Conservation (phyloP, 2,329 filamentous ascomycete species). For the Cladophialophora chaetospira region DNA sequence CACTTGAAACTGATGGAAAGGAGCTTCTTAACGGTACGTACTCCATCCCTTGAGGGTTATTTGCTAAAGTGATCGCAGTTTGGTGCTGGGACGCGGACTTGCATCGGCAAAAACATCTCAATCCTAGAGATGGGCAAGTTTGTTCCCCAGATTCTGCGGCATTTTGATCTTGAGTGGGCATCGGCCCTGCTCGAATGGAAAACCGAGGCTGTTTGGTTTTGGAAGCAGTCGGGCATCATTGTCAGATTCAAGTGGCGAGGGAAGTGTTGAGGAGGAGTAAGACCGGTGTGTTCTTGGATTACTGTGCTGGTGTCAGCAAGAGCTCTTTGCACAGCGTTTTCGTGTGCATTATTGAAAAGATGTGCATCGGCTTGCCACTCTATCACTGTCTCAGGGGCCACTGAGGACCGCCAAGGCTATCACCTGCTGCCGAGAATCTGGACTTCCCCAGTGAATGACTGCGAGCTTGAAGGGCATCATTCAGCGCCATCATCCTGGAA, state of each 20-base stretch:
- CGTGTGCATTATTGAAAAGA: too few species aligned
- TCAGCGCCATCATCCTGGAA: too few species aligned
- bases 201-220: constrained; percentile 17
- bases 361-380: too few species aligned
- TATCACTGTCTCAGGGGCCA: too few species aligned
- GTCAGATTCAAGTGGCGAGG: constrained; percentile 10
- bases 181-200: constrained; percentile 13
- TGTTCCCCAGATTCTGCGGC: constrained; percentile 23
- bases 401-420: too few species aligned
- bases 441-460: neutral
- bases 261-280: neutral
- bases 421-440: too few species aligned
- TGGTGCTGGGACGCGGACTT: constrained; percentile 45
- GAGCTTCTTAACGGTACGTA: constrained; percentile 32
- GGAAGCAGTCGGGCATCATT: constrained; percentile 12
- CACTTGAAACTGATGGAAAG: constrained; percentile 27
- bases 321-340: too few species aligned
- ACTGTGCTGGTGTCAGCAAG: too few species aligned
- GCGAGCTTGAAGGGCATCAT: too few species aligned
- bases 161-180: constrained; percentile 22
- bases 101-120: constrained; percentile 25
- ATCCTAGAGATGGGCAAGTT: constrained; percentile 25
- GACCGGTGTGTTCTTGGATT: too few species aligned
- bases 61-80: constrained; percentile 39
- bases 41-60: neutral